Evolutionary conservation across 202 grass and related monocot genomes (phyloP).

Genomic region (Zoysia matrella): DNA sequence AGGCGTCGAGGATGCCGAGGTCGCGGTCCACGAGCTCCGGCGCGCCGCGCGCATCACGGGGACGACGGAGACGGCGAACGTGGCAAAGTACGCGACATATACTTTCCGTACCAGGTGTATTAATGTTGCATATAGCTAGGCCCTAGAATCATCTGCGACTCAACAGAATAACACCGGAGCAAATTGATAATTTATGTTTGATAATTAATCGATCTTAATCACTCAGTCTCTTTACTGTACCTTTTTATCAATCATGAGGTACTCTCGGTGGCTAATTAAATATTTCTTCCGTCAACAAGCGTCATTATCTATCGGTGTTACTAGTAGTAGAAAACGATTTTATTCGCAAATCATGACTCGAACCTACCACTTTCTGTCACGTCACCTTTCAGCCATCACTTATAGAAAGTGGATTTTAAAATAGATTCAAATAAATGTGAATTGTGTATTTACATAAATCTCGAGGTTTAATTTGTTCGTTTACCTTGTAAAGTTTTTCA

Average conservation of each 20-base stretch:
- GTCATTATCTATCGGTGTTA: neutral
- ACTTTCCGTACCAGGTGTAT: neutral
- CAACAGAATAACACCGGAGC: slow-evolving; percentile 2
- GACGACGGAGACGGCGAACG: neutral
- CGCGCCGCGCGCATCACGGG: neutral
- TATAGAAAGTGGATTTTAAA: neutral
- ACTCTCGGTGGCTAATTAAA: neutral
- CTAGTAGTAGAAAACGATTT: too few species aligned
- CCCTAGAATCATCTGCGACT: slow-evolving; percentile 5
- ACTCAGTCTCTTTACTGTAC: neutral
- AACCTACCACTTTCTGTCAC: slow-evolving; percentile 61
- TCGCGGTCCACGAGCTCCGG: neutral
- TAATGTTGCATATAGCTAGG: slow-evolving; percentile 9
- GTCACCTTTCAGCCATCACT: slow-evolving; percentile 62
- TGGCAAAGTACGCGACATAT: neutral
- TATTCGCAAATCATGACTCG: too few species aligned
- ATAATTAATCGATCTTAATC: neutral
- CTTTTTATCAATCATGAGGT: slow-evolving; percentile 8
- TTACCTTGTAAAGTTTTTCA: too few species aligned
- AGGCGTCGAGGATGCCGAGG: neutral
- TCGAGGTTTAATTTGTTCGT: too few species aligned
- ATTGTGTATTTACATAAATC: too few species aligned
- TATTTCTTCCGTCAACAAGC: neutral
- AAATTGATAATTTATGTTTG: neutral
- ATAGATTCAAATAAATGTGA: too few species aligned